Conservation (phyloP, 148 eudicot genomes). For the Suaeda aralocaspica region DNA sequence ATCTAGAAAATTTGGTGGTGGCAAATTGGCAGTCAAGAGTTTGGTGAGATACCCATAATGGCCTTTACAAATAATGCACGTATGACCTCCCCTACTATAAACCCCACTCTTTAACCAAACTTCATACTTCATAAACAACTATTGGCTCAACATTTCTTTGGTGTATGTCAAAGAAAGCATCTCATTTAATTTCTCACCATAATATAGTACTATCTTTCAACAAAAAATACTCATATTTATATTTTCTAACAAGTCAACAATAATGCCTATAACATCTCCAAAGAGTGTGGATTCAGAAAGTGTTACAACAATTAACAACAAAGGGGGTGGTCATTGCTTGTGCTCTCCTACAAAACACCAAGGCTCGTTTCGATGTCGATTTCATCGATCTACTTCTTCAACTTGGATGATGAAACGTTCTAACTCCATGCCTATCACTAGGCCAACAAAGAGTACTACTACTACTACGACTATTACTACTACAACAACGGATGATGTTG, state of each 20-base stretch:
- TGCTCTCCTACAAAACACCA: constrained; percentile 75
- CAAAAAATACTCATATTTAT: neutral
- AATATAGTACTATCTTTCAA: neutral
- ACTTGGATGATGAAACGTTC: constrained; percentile 48
- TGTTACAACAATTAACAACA: neutral
- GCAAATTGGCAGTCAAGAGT: constrained; percentile 7
- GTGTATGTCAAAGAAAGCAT: neutral
- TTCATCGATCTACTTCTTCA: constrained; percentile 37
- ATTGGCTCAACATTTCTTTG: neutral
- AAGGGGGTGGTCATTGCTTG: constrained; percentile 45
- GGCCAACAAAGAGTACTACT: constrained; percentile 4
- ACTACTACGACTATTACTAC: neutral
- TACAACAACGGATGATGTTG: no score
- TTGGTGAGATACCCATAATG: constrained; percentile 11
- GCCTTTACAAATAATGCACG: constrained; percentile 9
- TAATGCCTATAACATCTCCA: constrained; percentile 27
- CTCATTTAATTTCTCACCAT: neutral
- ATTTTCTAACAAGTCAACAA: neutral
- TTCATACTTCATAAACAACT: constrained; percentile 2
- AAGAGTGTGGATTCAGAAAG: constrained; percentile 28
- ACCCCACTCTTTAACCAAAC: constrained; percentile 12
- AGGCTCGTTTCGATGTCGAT: constrained; percentile 72
- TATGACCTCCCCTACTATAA: constrained; percentile 21
- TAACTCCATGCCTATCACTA: constrained; percentile 42
- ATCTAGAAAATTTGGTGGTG: constrained; percentile 16